Evolutionary conservation across 2,329 filamentous ascomycete species (phyloP), one percentile per base, ranked within the genome.

Genomic region (Beauveria pseudobassiana): DNA sequence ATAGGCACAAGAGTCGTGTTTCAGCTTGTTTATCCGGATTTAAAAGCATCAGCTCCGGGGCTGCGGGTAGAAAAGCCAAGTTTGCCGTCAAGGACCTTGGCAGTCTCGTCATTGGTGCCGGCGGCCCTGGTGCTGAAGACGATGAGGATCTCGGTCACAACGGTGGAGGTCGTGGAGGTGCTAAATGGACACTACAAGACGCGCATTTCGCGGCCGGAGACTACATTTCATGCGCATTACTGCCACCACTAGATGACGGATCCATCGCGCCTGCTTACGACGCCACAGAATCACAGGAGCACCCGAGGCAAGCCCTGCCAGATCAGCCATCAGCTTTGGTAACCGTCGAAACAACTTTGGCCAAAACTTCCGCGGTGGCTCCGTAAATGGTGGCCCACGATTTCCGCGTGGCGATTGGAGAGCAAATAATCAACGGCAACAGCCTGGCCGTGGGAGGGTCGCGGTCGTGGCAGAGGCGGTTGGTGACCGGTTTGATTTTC

Each of bases 1-100:
- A 82, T 92, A 46, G 93, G 93, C 64, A 93, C 92, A 9, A 86
- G 93, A 59, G 81, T 97, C n/a, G 87, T 86, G 64, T 98, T 95
- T 76, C 88, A 93, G 53, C 83, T 96, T 20, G 85, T 97, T 59
- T 96, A 89, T 72, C 89, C 90, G 1, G 91, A 96, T 73, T 84
- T 89, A 26, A 76, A 18, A 70, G 71, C 61, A 65, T 71, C 61
- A 65, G 70, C 55, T 63, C 64, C 34, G 63, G 64, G 64, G 65
- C 53, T 48, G 70, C 10, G 14, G 34, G 67, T 61, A 65, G 66
- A 7, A 66, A 64, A 69, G 84, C 64, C 10, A 83, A 87, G 38
- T 96, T 89, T 75, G 80, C 88, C 18, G 86, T 86, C 24, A 92
- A 91, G 69, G 91, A 96, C 63, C 80, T 98, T 0, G 93, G 93